phyloP scores from a whole-genome alignment of 1,284 basidiomycete species.

The Cystobasidium pallidum region DNA sequence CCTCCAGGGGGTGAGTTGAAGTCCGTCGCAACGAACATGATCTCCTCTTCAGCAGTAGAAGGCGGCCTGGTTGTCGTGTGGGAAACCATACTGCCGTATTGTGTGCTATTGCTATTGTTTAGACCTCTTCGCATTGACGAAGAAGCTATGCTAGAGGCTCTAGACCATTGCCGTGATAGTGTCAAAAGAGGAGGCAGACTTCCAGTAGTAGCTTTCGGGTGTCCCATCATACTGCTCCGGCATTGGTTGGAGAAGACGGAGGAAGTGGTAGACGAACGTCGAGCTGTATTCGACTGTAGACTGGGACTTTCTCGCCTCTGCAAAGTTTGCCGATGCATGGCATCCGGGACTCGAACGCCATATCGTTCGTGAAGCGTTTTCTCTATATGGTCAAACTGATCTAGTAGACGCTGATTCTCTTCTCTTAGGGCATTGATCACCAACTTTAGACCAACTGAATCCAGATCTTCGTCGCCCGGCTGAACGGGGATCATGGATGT shows the following conservation, averaged over 20 bases:
- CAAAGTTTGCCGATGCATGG: background rate
- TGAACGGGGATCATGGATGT: constrained; percentile 37
- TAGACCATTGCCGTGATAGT: constrained; percentile 14
- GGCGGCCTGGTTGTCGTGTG: background rate
- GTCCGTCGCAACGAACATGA: background rate
- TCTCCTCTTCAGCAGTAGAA: constrained; percentile 25
- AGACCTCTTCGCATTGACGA: constrained; percentile 24
- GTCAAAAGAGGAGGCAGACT: background rate
- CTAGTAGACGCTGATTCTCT: constrained; percentile 41
- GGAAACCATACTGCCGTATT: background rate
- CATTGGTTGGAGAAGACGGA: constrained; percentile 18
- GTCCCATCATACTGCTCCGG: background rate
- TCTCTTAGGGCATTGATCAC: constrained; percentile 41
- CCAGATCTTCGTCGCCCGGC: constrained; percentile 4
- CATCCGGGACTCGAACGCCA: constrained; percentile 20
- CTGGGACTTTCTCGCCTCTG: background rate
- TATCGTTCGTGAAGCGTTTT: constrained; percentile 2
- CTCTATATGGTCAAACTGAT: constrained; percentile 14
- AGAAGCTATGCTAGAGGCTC: constrained; percentile 28
- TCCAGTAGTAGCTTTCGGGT: background rate
- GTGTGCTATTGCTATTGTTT: background rate
- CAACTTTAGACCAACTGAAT: constrained; percentile 16
- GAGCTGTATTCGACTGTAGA: background rate
- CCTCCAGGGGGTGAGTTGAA: background rate
- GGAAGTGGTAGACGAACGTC: constrained; percentile 9